Conservation (phyloP, 2,329 filamentous ascomycete species). For the Aspergillus sp. region DNA sequence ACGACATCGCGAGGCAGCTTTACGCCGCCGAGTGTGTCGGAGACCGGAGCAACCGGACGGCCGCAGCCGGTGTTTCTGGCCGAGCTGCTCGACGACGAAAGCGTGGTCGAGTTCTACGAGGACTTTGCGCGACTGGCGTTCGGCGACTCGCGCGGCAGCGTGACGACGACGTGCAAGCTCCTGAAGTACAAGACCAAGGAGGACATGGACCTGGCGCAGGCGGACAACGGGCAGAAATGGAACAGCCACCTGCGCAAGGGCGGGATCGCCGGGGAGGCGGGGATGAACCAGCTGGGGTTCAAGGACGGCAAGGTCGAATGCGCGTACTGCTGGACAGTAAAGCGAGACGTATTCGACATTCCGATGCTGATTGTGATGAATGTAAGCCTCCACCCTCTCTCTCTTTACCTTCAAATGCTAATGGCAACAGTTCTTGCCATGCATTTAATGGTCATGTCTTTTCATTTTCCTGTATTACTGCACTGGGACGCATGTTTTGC, state of each 20-base stretch:
- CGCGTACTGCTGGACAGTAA: constrained; percentile 94
- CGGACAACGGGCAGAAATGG: constrained; percentile 40
- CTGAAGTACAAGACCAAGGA: constrained; percentile 81
- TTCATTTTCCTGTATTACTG: too few species aligned
- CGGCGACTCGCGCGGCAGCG: constrained; percentile 76
- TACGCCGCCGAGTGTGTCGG: constrained; percentile 39
- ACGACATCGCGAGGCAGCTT: constrained; percentile 37
- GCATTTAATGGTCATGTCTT: too few species aligned
- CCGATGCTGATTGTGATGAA: constrained; percentile 98
- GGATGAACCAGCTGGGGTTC: constrained; percentile 68
- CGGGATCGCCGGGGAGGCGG: constrained; percentile 46
- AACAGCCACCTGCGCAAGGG: constrained; percentile 35
- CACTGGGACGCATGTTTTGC: too few species aligned
- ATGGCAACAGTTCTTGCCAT: constrained; percentile 35
- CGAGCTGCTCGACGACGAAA: constrained; percentile 87
- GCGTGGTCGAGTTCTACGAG: constrained; percentile 88
- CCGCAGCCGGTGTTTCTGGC: constrained; percentile 79
- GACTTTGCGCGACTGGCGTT: constrained; percentile 91
- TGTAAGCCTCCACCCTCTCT: constrained; percentile 51
- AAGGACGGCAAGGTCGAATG: constrained; percentile 88
- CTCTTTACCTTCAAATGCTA: background rate
- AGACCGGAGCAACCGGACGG: constrained; percentile 38
- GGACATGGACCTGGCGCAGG: constrained; percentile 32
- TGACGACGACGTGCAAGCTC: constrained; percentile 73
- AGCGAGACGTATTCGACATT: constrained; percentile 94